These are phyloP conservation scores for Escovopsis sp. DNA, from an alignment of 2,329 filamentous ascomycete species.

Conservation along the genomic window DNA sequence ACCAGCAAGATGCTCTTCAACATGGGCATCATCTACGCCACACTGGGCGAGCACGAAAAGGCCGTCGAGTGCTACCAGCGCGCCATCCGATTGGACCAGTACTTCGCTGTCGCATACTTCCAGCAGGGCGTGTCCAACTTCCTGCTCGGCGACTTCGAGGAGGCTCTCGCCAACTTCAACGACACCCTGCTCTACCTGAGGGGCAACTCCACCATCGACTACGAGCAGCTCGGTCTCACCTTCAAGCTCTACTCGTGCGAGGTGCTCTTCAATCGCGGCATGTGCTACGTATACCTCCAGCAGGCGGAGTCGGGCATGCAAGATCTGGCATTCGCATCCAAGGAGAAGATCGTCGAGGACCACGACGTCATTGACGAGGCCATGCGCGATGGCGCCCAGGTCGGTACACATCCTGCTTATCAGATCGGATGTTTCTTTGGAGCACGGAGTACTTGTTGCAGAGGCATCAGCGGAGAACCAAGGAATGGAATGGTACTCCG, in stretches of 20 bases:
- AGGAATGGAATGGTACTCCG: background rate
- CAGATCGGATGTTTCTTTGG: background rate
- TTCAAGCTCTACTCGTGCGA: constrained; percentile 98
- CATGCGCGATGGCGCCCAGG: constrained; percentile 82
- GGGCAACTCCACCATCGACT: constrained; percentile 95
- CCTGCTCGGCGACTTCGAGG: constrained; percentile 89
- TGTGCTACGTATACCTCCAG: constrained; percentile 95
- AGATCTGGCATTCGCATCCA: constrained; percentile 77
- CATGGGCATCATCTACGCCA: constrained; percentile 93
- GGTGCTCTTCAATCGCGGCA: constrained; percentile 87
- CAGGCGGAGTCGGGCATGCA: constrained; percentile 83
- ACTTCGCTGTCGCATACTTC: constrained; percentile 94
- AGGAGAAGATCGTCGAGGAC: constrained; percentile 91
- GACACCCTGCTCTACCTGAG: constrained; percentile 88
- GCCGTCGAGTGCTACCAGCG: constrained; percentile 92
- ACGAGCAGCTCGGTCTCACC: constrained; percentile 84
- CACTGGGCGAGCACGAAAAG: constrained; percentile 86
- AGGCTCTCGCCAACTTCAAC: constrained; percentile 96
- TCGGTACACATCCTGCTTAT: too few species aligned
- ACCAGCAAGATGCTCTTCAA: constrained; percentile 99
- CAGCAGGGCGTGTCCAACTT: constrained; percentile 98
- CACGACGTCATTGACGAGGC: constrained; percentile 98
- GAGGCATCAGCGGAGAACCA: too few species aligned
- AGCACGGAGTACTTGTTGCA: too few species aligned
- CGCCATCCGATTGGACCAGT: constrained; percentile 80